Evolutionary conservation across 2,329 filamentous ascomycete genomes (phyloP), one percentile per base, ranked within the genome.

Genomic region (Chalara sp.): DNA sequence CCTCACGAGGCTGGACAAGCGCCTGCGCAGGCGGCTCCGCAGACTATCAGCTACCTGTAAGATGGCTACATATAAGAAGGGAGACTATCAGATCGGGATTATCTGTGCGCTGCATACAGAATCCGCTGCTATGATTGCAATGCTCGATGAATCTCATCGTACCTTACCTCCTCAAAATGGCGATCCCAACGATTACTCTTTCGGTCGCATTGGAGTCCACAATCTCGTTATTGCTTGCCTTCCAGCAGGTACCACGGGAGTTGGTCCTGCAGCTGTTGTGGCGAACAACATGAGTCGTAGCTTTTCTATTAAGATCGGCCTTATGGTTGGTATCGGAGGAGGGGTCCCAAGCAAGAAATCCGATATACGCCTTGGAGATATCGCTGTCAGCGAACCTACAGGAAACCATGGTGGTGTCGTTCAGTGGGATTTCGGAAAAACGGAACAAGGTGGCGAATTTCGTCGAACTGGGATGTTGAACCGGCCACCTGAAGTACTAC

Each of bases 231-330:
- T 65, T n/a, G 58, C 57, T 6, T 61, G 48, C 48, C 52, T 53
- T 3, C 65, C 62, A 6, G 58, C 57, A 29, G 63, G 67, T 21
- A 53, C 55, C 21, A 64, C 63, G 40, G 70, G 70, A 10, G 62
- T 69, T 13, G 49, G 53, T 5, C 60, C 66, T 35, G 67, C 68
- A 12, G 56, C 67, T 6, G 50, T 33, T 2, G 59, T 70, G 3
- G 63, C 64, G 29, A 60, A 49, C 47, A 55, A 64, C 43, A 66
- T 65, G 62, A 35, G 63, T 21, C 45, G 57, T 11, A 61, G 54
- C 12, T 52, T 72, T 54, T 40, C 62, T 1, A 50, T 64, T n/a
- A 59, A 53, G 50, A 40, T 44, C 47, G 60, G 33, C 39, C 47
- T 48, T 46, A 48, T 49, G 42, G 41, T 49, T 33, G 60, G 60